Evolutionary conservation across 352 stramenopile genomes (phyloP), one percentile per base, ranked within the genome.

Genomic region (Pythium biforme): DNA sequence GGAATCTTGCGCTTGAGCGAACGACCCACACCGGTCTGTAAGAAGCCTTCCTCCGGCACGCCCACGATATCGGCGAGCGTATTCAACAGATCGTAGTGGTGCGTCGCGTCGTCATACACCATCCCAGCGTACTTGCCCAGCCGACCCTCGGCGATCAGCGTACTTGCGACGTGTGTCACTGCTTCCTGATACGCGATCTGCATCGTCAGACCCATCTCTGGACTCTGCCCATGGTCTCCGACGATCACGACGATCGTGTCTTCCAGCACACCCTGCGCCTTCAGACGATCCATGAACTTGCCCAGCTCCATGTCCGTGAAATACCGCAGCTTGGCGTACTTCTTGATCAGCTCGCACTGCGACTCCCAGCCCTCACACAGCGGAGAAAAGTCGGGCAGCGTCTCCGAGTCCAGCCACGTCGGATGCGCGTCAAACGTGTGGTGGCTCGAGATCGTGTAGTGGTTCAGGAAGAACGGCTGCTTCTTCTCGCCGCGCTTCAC

Each of bases 361-460:
- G n/a, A 4, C 17, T 33, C 52, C n/a, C n/a, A n/a, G n/a, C n/a
- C n/a, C 7, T 55, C 53, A 27, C 40, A 56, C 3, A 81, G 47
- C 23, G 66, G 39, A 0, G 66, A 73, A 19, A 87, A 77, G 26
- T 84, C 70, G 9, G 75, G 77, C 20, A 75, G 66, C 4, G 62
- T 34, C 22, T 33, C 27, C 6, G 71, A 14, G 1, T 59, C 50
- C 45, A 72, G 84, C 77, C 77, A 84, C 17, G 68, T 55, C 0
- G 77, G 72, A 0, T 55, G 54, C 5, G 70, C 64, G 12, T 59
- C 52, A 45, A 73, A 87, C n/a, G 71, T 66, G 2, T 53, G 66
- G 66, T 87, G 77, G 22, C 73, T 84, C 3, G 73, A 83, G 62
- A 87, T 84, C 2, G 77, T 83, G 54, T 88, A 88, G 46, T 83